Percentiles rank a stretch among this genome's conserved stretches.
Conservation (phyloP, 208 protist species). For the Porcisia hertigi region DNA sequence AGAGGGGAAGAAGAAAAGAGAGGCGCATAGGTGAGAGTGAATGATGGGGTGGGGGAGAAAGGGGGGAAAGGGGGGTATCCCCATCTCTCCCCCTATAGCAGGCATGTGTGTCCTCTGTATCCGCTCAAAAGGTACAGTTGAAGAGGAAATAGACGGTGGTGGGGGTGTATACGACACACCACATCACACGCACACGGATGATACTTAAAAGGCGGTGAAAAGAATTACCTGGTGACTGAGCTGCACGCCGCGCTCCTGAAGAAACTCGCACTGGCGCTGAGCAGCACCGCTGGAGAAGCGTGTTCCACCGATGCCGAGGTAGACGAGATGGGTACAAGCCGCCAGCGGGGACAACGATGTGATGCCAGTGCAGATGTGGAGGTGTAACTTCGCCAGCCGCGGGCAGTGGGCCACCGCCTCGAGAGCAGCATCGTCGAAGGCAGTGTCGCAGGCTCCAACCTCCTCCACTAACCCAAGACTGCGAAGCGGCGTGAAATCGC, state of each 20-base stretch:
- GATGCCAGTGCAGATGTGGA: conserved; percentile 27
- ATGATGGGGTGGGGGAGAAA: too few species aligned
- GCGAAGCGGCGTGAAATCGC: conserved; percentile 23
- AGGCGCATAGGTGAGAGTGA: too few species aligned
- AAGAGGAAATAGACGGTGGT: too few species aligned
- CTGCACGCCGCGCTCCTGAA: conserved; percentile 26
- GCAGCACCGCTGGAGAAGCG: conserved; percentile 16
- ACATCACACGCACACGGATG: too few species aligned
- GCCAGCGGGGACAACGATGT: conserved; percentile 15
- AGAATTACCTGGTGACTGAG: conserved; percentile 30
- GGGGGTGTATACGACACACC: background rate
- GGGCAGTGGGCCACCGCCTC: conserved; percentile 21
- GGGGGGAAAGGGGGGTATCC: too few species aligned
- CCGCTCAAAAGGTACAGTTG: too few species aligned
- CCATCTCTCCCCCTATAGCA: too few species aligned
- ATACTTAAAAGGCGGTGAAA: conserved; percentile 14
- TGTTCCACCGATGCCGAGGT: conserved; percentile 30
- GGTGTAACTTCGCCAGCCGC: conserved; percentile 19
- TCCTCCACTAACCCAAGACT: conserved; percentile 8
- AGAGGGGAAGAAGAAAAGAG: too few species aligned
- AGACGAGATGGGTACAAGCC: conserved; percentile 15
- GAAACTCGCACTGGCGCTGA: conserved; percentile 7
- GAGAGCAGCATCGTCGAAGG: conserved; percentile 23
- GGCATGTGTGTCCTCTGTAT: too few species aligned
- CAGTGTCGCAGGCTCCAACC: conserved; percentile 24